Base-by-base conservation (phyloP, 2,329 filamentous ascomycete species). In the Penicillium aurantiogriseum region DNA sequence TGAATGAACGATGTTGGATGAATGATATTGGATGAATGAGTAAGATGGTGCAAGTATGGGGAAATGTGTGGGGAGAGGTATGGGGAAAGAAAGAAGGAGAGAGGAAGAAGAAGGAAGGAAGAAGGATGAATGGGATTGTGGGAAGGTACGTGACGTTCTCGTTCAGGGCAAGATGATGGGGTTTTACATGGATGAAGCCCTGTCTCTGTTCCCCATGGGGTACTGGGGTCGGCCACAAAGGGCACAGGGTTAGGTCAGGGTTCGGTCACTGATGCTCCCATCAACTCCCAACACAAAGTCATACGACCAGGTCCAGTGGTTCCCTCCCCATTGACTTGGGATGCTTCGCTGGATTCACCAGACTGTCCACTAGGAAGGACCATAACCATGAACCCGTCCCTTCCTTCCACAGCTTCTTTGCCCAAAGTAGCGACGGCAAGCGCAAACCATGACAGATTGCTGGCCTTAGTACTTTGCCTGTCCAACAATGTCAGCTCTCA, bases 241-340 rank as follows among this genome's bases (percentile, higher is more conserved):
- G 48, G 36, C 25, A 52, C n/a, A 52, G 39, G 39, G 50, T 21
- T 52, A 35, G 29, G 56, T 52, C 47, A 62, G 47, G 39, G 48
- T 44, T 63, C 63, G 39, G 64, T 33, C 48, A 63, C 44, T 13
- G 69, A 66, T 17, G 69, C 62, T 9, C 73, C 76, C 29, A 73
- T 67, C 60, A 69, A 76, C 47, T 77, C 75, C 75, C 76, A 78
- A 49, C 71, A 76, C 27, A 77, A 59, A 54, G 66, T 71, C 36
- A 25, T 5, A 3, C 50, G 50, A 29, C 29, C 21, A 29, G 39
- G 4, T 33, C 29, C 39, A 35, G 17, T 21, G 8, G n/a, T 35
- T 21, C 29, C 31, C 17, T 52, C 21, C 5, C 3, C 4, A 35
- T 35, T 36, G 17, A 31, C 27, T 13, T 45, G 11, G n/a, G 21